Conservation (phyloP, 352 stramenopile species). For the Phytophthora pluvialis region DNA sequence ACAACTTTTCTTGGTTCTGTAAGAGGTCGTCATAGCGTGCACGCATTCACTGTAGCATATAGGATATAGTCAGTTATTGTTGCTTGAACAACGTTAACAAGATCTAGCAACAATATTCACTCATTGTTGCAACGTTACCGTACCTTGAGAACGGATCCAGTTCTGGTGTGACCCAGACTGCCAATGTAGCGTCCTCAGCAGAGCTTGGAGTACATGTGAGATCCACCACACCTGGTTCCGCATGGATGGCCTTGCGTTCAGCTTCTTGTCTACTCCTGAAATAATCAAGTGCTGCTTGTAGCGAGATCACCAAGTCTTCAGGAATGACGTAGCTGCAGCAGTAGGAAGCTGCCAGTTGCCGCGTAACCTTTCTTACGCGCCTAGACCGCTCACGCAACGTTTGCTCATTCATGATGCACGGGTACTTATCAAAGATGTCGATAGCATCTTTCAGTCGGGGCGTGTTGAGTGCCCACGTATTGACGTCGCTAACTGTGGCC, state of each 20-base stretch:
- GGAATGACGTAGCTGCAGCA: slow-evolving; percentile 2
- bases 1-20: not conserved
- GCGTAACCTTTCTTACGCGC: not conserved
- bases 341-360: not conserved
- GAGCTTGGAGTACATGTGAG: not conserved
- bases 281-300: not conserved
- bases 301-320: not conserved
- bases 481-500: not conserved
- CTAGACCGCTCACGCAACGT: not conserved
- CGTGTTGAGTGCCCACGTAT: not conserved
- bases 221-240: not conserved
- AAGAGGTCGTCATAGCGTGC: not conserved
- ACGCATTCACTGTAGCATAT: not conserved
- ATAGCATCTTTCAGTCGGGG: not conserved
- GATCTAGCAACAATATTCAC: not conserved
- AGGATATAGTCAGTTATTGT: not conserved
- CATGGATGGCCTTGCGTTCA: not conserved
- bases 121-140: not conserved
- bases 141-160: slow-evolving; percentile 5
- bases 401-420: slow-evolving; percentile 2
- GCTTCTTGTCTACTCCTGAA: not conserved
- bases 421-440: not conserved
- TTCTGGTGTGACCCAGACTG: not conserved
- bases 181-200: not conserved
- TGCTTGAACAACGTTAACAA: not conserved